Evolutionary conservation across 2,329 filamentous ascomycete genomes (phyloP).

Genomic region (Neofusicoccum ribis): DNA sequence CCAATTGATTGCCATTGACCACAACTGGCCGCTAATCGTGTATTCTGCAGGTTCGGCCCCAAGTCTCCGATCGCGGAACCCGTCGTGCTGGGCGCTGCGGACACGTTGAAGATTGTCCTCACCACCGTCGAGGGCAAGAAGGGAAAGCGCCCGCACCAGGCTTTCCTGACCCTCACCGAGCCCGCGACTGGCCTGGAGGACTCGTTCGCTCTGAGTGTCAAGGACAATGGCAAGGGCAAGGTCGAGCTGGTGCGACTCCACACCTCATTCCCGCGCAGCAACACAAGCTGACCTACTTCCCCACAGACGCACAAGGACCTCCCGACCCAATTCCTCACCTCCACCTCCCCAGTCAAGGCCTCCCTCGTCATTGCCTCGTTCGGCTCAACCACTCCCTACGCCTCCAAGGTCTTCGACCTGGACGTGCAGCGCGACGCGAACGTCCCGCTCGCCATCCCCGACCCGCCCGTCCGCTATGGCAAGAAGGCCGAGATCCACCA

Average conservation of each 20-base stretch:
- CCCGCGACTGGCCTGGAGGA: slow-evolving; percentile 75
- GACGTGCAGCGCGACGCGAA: slow-evolving; percentile 64
- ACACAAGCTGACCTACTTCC: slow-evolving; percentile 2
- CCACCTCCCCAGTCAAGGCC: slow-evolving; percentile 70
- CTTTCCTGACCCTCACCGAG: slow-evolving; percentile 83
- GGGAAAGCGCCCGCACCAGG: slow-evolving; percentile 86
- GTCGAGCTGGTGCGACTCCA: slow-evolving; percentile 73
- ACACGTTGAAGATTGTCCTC: slow-evolving; percentile 78
- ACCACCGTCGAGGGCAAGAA: slow-evolving; percentile 78
- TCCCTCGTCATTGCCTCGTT: slow-evolving; percentile 85
- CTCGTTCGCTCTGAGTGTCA: slow-evolving; percentile 79
- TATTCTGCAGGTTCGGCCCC: slow-evolving; percentile 38
- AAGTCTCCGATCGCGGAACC: slow-evolving; percentile 63
- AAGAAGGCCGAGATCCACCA: slow-evolving; percentile 85
- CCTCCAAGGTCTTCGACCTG: slow-evolving; percentile 72
- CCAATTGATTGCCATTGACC: not conserved
- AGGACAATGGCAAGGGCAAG: slow-evolving; percentile 83
- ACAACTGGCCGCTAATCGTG: not conserved
- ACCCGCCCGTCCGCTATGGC: slow-evolving; percentile 77
- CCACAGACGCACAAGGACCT: slow-evolving; percentile 82
- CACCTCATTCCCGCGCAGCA: slow-evolving; percentile 17
- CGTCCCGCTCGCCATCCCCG: slow-evolving; percentile 59
- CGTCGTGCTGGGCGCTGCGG: slow-evolving; percentile 65
- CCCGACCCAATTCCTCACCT: slow-evolving; percentile 74
- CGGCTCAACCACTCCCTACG: slow-evolving; percentile 68